Percentiles rank a stretch among this genome's conserved stretches.
Conservation (phyloP, 1,284 basidiomycete genomes). For the Wolfiporia cocos region DNA sequence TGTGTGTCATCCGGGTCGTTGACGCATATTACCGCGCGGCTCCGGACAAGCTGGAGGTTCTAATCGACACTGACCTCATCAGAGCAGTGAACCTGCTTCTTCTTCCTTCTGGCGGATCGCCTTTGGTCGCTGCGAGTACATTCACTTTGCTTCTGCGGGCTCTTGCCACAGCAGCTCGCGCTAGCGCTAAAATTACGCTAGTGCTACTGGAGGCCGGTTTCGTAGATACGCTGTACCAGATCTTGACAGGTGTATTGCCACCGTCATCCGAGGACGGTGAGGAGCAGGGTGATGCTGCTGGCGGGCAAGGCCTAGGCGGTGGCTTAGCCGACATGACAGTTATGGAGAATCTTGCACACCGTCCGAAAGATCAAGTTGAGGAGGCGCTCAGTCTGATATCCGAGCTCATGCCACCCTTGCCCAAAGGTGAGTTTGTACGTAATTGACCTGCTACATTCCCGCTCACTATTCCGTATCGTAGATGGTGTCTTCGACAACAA, state of each 20-base stretch:
- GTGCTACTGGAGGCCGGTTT: slow-evolving; percentile 86
- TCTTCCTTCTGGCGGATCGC: slow-evolving; percentile 81
- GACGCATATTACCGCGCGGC: slow-evolving; percentile 86
- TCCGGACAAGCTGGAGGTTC: slow-evolving; percentile 77
- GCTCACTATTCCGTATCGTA: slow-evolving; percentile 24
- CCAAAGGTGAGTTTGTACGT: slow-evolving; percentile 58
- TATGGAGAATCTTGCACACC: slow-evolving; percentile 93
- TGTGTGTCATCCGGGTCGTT: slow-evolving; percentile 88
- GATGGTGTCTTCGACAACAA: slow-evolving; percentile 95
- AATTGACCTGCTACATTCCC: slow-evolving; percentile 3
- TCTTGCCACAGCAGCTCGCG: slow-evolving; percentile 78
- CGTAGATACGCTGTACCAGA: slow-evolving; percentile 87
- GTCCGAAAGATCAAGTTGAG: slow-evolving; percentile 95
- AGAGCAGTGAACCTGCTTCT: slow-evolving; percentile 81
- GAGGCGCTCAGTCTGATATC: slow-evolving; percentile 84
- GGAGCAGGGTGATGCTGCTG: slow-evolving; percentile 58
- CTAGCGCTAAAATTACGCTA: slow-evolving; percentile 82
- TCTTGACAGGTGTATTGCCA: slow-evolving; percentile 87
- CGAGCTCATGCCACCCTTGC: slow-evolving; percentile 86
- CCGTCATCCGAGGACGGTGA: slow-evolving; percentile 47
- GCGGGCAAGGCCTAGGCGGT: slow-evolving; percentile 74
- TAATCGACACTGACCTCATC: slow-evolving; percentile 82
- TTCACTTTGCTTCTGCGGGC: slow-evolving; percentile 87
- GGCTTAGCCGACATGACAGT: slow-evolving; percentile 94
- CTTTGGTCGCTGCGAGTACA: slow-evolving; percentile 78